Evolutionary conservation across 1,284 basidiomycete species (phyloP), one percentile per base, ranked within the genome.

Genomic region (Trichosporon faecale): DNA sequence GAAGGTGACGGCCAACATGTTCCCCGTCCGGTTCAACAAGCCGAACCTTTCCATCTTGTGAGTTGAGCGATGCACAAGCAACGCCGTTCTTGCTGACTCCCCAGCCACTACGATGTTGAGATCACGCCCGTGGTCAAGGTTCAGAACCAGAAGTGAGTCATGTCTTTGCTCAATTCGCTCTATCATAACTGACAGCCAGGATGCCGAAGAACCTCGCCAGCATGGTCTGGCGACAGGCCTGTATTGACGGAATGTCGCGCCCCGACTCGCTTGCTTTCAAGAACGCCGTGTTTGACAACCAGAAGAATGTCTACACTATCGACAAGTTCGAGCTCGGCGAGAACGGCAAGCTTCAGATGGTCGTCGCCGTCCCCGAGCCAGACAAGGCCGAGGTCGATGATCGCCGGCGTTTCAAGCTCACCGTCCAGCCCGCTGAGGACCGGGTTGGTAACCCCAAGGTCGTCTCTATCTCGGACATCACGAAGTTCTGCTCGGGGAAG

Each of bases 1-100:
- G 68, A 65, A 68, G 6, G 80, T 83, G 64, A 57, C 75, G 8
- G 81, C 82, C 23, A 84, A 83, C 73, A 81, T 82, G 81, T 83
- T 73, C 72, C 69, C 74, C 49, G 72, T 76, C 14, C 71, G 77
- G 21, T 80, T 79, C 73, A n/a, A 31, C 44, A 77, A 79, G 68
- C 70, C 72, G 8, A 65, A 72, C 25, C 79, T 77, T 9, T 75
- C 72, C 16, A 72, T 81, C 69, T 66, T 75, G 77, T 78, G 68
- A 44, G 76, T 71, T 44, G 12, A 40, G 16, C 18, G 29, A 14
- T 21, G 9, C n/a, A 21, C 29, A 27, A 35, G 6, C 33, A 1
- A 14, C 2, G 7, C 11, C 5, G 2, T 23, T 14, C 12, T 12
- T 64, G n/a, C 27, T 69, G 16, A 44, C 29, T 8, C 46, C 27